A percentile compares a stretch with the other conserved stretches of the same genome.
These are phyloP conservation scores for Neurospora discreta DNA, from an alignment of 495 filamentous ascomycete species.

Conservation along the genomic window DNA sequence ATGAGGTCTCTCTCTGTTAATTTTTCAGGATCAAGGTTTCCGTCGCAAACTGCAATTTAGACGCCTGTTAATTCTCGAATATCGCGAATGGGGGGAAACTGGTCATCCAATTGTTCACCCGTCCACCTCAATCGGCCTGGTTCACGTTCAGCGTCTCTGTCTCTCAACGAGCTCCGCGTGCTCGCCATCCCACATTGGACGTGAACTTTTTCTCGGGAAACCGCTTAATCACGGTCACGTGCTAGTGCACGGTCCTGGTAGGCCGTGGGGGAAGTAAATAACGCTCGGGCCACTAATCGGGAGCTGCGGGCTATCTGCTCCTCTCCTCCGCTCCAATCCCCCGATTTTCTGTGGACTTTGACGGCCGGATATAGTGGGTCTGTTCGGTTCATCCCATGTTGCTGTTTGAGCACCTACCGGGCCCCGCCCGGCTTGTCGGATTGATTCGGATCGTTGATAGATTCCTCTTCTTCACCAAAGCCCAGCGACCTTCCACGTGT, in stretches of 20 bases:
- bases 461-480: neutral
- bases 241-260: neutral
- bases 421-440: neutral
- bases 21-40: neutral
- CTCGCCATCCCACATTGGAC: neutral
- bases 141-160: neutral
- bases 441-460: neutral
- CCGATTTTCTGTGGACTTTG: neutral
- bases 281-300: neutral
- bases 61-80: neutral
- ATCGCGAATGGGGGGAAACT: neutral
- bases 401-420: too few relatives aligned
- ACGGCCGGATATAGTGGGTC: neutral
- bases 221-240: neutral
- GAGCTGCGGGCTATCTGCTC: neutral
- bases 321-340: neutral
- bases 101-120: slow-evolving; percentile 1
- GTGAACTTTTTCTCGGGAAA: neutral
- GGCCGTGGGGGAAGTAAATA: neutral
- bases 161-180: neutral
- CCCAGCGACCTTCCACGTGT: neutral
- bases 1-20: neutral
- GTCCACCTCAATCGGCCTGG: slow-evolving; percentile 7
- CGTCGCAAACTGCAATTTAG: neutral
- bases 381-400: neutral